Base-by-base conservation (phyloP, 148 eudicot species). In the Rhododendron vialii region DNA sequence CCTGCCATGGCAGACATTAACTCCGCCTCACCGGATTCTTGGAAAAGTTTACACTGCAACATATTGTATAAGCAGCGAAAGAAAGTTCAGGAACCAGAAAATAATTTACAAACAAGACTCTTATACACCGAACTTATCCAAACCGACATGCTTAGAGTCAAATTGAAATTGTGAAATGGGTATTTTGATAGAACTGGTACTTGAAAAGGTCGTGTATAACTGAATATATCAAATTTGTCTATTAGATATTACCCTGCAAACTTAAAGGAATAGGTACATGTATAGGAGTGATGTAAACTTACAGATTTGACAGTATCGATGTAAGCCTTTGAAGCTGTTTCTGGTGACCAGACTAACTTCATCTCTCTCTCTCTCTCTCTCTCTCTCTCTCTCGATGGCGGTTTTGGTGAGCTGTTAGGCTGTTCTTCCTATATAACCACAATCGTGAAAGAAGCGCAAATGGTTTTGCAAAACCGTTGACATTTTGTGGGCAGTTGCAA, bases 341-440 rank as follows among this genome's bases (percentile, higher is more conserved):
- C 89, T 2, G 93, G 90, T 28, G 90, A 89, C 93, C 93, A 91
- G 28, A 90, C 87, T 17, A 89, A 86, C 87, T 91, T 88, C 93
- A 91, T 90, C 82, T 73, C 43, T 22, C 47, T 36, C 15, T n/a
- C 22, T 55, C 83, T 5, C 3, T 45, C 17, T 15, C 33, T 82
- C 36, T 63, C 67, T 73, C 12, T 30, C 33, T 13, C 78, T 73
- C 18, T 35, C 41, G 24, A 78, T 38, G 53, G 36, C 4, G 55
- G 50, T 17, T 45, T 63, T 43, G 28, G 57, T 69, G 14, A 20
- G 47, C 61, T 71, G 79, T 71, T 83, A 4, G 63, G 17, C 50
- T 45, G 69, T 82, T 15, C 50, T 28, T 83, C 59, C 13, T 18
- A 22, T 82, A 36, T 65, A 8, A 57, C 0, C 11, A 47, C 24